Evolutionary conservation across 768 basidiomycete genomes (phyloP), one percentile per base, ranked within the genome.

Genomic region (Mycena leptocephala): DNA sequence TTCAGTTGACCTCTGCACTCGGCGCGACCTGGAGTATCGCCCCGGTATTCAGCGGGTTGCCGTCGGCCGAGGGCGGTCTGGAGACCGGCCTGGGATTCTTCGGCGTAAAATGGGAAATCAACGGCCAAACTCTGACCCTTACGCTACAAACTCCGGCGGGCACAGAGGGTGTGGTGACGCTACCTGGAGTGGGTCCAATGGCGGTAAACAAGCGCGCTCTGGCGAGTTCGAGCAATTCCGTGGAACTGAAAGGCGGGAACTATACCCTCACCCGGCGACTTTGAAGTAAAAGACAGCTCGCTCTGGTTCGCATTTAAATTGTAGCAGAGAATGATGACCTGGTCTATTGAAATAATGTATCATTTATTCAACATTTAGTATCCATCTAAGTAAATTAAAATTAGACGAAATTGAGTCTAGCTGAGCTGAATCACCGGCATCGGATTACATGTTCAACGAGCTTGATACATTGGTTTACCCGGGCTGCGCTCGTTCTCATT

Each of bases 1-100:
- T 90, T 43, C 85, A 82, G 28, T 73, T 89, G 20, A 88, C 87
- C 5, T 82, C 88, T 10, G 84, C 85, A 0, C 82, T 85, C 77
- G 89, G 89, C 1, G 71, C 76, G 11, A 87, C 84, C 2, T 90
- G 89, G 89, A 81, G 82, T 9, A 79, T 90, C 37, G 86, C 86
- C n/a, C 89, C 89, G 2, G 86, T 88, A 30, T 78, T 85, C n/a
- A 85, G 87, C 28, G 88, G 88, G 4, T 81, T 90, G 4, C 35
- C 78, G 4, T 81, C 82, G 2, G 89, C 87, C 0, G 83, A 90
- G 76, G 89, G 89, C 64, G 89, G 89, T 0, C 87, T 89, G 69
- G 85, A 86, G 74, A 90, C 90, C 8, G 80, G 83, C 2, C 83
- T 89, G 10, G 89, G 89, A 5, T 87, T 85, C 84, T 90, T 87